A percentile compares a stretch with the other conserved stretches of the same genome.
phyloP scores from a whole-genome alignment of 1,284 basidiomycete genomes.

The Melampsora americana region DNA sequence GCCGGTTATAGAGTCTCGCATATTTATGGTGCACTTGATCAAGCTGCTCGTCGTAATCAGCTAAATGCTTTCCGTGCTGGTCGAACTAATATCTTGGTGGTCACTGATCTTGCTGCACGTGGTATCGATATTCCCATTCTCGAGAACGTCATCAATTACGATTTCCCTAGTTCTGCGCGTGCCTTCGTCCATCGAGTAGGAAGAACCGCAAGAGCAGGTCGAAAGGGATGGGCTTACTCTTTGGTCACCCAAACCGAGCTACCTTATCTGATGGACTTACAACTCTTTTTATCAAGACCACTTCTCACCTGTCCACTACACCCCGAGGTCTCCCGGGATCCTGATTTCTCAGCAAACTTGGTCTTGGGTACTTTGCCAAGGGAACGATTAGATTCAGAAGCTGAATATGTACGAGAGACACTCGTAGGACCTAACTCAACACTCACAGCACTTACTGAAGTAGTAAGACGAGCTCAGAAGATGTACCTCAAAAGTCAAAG shows the following conservation, averaged over 20 bases:
- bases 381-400: constrained; percentile 74
- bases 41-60: constrained; percentile 82
- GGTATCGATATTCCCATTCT: constrained; percentile 93
- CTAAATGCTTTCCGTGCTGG: constrained; percentile 88
- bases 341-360: constrained; percentile 55
- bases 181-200: constrained; percentile 97
- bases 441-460: constrained; percentile 70
- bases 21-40: constrained; percentile 94
- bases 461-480: constrained; percentile 82
- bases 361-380: constrained; percentile 79
- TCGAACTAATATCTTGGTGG: constrained; percentile 78
- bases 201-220: constrained; percentile 88
- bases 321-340: background rate
- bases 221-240: constrained; percentile 93
- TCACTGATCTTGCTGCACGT: constrained; percentile 95
- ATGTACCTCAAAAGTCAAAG: constrained; percentile 93
- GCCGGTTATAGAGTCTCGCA: constrained; percentile 93
- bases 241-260: constrained; percentile 81
- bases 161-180: constrained; percentile 87
- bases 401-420: constrained; percentile 72
- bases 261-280: constrained; percentile 86
- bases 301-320: constrained; percentile 60
- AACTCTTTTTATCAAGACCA: constrained; percentile 86
- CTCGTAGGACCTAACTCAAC: constrained; percentile 66
- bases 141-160: constrained; percentile 95